phyloP scores from a whole-genome alignment of 202 grass and related monocot genomes.

The Panicum hallii region DNA sequence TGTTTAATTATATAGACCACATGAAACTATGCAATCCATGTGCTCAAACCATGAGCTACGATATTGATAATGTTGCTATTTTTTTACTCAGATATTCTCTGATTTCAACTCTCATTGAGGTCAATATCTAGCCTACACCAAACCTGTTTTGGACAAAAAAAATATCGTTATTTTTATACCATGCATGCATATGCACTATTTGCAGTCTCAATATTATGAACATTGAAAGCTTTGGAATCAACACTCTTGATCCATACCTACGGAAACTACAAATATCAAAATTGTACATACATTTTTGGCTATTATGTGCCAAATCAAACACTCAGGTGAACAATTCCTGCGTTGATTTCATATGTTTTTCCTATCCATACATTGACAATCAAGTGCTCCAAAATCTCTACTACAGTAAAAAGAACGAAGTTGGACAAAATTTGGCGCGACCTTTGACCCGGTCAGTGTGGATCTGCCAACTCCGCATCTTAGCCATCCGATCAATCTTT shows the following conservation, averaged over 20 bases:
- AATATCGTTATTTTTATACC: not conserved
- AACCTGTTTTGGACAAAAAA: not conserved
- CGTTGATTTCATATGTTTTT: not conserved
- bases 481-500: no score
- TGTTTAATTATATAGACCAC: not conserved
- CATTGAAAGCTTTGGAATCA: conserved; percentile 13
- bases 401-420: no score
- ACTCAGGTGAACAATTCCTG: not conserved
- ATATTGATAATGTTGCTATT: not conserved
- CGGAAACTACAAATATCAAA: not conserved
- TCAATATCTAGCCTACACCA: not conserved
- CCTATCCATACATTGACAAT: not conserved
- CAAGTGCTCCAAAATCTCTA: no score
- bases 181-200: not conserved
- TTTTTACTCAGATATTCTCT: not conserved
- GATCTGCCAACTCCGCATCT: no score
- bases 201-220: not conserved
- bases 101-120: not conserved
- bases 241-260: conserved; percentile 1
- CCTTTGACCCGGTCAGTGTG: no score
- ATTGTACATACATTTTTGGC: not conserved
- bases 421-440: no score
- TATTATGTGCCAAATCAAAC: not conserved
- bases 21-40: not conserved
- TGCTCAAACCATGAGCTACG: not conserved